Percentiles rank a stretch among this genome's conserved stretches.
phyloP scores from a whole-genome alignment of 352 stramenopile species.

The Globisporangium megalacanthum region DNA sequence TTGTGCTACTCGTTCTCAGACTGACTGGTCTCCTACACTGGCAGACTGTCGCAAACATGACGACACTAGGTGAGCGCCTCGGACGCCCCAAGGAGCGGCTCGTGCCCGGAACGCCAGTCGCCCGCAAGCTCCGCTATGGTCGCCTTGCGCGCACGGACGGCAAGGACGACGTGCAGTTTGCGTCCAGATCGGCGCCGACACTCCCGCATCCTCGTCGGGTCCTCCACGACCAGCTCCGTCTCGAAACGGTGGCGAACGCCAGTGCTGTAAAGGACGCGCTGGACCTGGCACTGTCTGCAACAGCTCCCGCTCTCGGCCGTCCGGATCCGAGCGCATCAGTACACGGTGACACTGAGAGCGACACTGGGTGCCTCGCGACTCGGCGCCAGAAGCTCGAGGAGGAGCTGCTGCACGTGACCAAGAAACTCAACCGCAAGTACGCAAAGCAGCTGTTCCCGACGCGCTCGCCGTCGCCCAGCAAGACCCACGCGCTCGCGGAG shows the following conservation, averaged over 20 bases:
- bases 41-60: conserved; percentile 19
- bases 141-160: conserved; percentile 27
- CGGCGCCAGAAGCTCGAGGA: conserved; percentile 36
- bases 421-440: conserved; percentile 76
- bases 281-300: conserved; percentile 5
- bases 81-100: conserved; percentile 23
- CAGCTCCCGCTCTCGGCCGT: background rate
- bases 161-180: conserved; percentile 15
- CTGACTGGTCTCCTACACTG: background rate
- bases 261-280: conserved; percentile 11
- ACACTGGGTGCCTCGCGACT: conserved; percentile 16
- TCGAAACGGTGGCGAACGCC: conserved; percentile 14
- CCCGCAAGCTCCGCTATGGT: conserved; percentile 35
- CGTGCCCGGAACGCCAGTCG: conserved; percentile 30
- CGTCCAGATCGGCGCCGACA: conserved; percentile 21
- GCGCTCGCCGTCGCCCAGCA: conserved; percentile 18
- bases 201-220: conserved; percentile 14
- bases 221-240: conserved; percentile 9
- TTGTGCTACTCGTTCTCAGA: background rate
- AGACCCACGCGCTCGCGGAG: conserved; percentile 31
- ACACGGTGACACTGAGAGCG: background rate
- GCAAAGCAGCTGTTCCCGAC: conserved; percentile 38
- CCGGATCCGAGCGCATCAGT: background rate
- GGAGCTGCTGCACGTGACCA: conserved; percentile 48
- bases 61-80: conserved; percentile 31